These are phyloP conservation scores for Saksenaea vasiformis DNA, from an alignment of 371 early-diverging fungal species.

Conservation along the genomic window DNA sequence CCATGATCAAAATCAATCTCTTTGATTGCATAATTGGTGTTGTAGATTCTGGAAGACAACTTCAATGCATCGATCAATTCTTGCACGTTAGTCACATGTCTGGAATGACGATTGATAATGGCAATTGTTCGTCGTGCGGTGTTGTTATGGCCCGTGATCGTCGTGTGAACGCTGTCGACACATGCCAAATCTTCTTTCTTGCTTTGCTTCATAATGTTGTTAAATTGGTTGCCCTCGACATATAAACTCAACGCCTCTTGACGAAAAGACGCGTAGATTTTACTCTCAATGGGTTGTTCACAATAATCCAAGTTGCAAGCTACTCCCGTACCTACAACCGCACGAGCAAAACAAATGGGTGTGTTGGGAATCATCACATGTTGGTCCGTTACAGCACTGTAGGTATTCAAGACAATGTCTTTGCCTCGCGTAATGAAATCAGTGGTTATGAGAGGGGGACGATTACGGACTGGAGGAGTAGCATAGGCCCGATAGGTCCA, in stretches of 20 bases:
- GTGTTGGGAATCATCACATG: slow-evolving; percentile 31
- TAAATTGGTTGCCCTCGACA: slow-evolving; percentile 5
- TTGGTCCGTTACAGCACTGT: slow-evolving; percentile 27
- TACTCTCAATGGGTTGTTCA: slow-evolving; percentile 36
- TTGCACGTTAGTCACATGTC: slow-evolving; percentile 41
- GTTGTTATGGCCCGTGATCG: slow-evolving; percentile 3
- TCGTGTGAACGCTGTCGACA: slow-evolving; percentile 1
- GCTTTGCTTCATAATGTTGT: slow-evolving; percentile 9
- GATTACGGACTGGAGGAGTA: not conserved
- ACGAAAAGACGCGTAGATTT: slow-evolving; percentile 38
- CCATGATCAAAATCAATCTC: slow-evolving; percentile 45
- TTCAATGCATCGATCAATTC: slow-evolving; percentile 27
- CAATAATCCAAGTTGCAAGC: slow-evolving; percentile 50
- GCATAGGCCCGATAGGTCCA: slow-evolving; percentile 41
- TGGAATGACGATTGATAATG: slow-evolving; percentile 26
- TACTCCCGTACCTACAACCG: slow-evolving; percentile 51
- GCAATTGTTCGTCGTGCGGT: slow-evolving; percentile 14
- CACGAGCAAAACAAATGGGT: slow-evolving; percentile 50
- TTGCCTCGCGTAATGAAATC: slow-evolving; percentile 23
- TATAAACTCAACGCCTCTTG: slow-evolving; percentile 24
- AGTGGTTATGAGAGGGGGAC: slow-evolving; percentile 28
- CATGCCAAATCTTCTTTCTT: slow-evolving; percentile 17
- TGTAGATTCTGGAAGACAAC: not conserved
- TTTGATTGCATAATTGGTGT: slow-evolving; percentile 19
- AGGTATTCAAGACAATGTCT: slow-evolving; percentile 39